Evolutionary conservation across 208 protist species (phyloP).

Genomic region (Vickermania spadyakhi): DNA sequence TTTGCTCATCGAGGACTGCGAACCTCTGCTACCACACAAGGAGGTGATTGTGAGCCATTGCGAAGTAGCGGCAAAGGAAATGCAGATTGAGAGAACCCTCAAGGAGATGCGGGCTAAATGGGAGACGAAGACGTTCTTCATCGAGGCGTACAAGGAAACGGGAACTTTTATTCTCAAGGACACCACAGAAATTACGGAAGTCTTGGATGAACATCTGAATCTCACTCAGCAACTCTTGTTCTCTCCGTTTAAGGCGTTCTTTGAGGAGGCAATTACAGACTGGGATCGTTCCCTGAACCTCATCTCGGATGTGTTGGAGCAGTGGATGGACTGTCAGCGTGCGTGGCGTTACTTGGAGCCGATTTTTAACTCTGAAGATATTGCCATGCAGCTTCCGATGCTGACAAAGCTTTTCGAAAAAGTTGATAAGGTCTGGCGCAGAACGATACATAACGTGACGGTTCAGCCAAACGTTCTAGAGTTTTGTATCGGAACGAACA

Average conservation of each 20-base stretch:
- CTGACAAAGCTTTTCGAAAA: slow-evolving; percentile 92
- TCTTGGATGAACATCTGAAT: slow-evolving; percentile 95
- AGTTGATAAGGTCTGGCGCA: slow-evolving; percentile 95
- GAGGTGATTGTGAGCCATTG: slow-evolving; percentile 89
- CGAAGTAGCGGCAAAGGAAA: slow-evolving; percentile 96
- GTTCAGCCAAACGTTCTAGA: slow-evolving; percentile 88
- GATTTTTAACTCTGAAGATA: slow-evolving; percentile 96
- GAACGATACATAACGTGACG: slow-evolving; percentile 81
- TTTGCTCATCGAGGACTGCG: slow-evolving; percentile 80
- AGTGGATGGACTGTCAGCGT: slow-evolving; percentile 94
- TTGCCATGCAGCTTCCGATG: slow-evolving; percentile 91
- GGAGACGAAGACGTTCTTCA: slow-evolving; percentile 85
- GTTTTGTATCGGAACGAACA: slow-evolving; percentile 90
- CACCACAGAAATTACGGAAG: slow-evolving; percentile 86
- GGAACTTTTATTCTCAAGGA: slow-evolving; percentile 93
- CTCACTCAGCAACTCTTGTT: slow-evolving; percentile 95
- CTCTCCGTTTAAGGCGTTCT: slow-evolving; percentile 94
- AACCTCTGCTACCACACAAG: slow-evolving; percentile 70
- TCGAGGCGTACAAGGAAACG: slow-evolving; percentile 90
- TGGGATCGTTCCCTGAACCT: slow-evolving; percentile 93
- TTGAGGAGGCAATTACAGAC: slow-evolving; percentile 90
- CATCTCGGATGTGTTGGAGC: slow-evolving; percentile 93
- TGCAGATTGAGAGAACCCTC: slow-evolving; percentile 92
- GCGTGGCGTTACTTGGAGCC: slow-evolving; percentile 96
- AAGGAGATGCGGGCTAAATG: slow-evolving; percentile 95